Evolutionary conservation across 2,329 filamentous ascomycete species (phyloP).

Genomic region (Arthrobotrys pseudoclavata): DNA sequence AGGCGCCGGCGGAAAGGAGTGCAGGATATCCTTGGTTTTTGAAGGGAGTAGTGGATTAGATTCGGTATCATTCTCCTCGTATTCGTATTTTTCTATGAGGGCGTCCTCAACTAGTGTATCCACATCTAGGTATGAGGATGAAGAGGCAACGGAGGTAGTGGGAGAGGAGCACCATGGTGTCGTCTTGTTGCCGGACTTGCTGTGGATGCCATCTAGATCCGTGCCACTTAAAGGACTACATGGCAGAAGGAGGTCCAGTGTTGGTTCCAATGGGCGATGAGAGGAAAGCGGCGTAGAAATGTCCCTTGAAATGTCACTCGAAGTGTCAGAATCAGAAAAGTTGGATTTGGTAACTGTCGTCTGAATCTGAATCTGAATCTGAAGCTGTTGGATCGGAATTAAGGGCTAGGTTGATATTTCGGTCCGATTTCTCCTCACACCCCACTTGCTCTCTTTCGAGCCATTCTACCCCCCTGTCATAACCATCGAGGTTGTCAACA

Average conservation of each 20-base stretch:
- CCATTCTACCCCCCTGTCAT: constrained; percentile 5
- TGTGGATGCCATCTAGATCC: background rate
- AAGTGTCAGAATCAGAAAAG: constrained; percentile 5
- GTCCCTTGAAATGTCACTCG: background rate
- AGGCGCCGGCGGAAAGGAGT: background rate
- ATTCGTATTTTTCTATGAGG: constrained; percentile 2
- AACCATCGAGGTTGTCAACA: constrained; percentile 1
- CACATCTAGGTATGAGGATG: constrained; percentile 15
- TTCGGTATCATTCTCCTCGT: constrained; percentile 8
- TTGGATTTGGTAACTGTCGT: constrained; percentile 3
- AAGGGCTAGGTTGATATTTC: constrained; percentile 2
- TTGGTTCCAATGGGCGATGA: constrained; percentile 1
- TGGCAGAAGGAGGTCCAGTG: constrained; percentile 6
- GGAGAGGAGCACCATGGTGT: constrained; percentile 23
- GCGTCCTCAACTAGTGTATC: constrained; percentile 38
- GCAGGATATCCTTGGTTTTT: background rate
- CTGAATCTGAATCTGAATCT: constrained; percentile 8
- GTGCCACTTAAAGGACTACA: constrained; percentile 8
- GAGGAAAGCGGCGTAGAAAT: constrained; percentile 7
- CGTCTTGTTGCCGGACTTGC: background rate
- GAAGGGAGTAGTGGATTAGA: background rate
- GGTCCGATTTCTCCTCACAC: background rate
- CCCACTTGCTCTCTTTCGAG: background rate
- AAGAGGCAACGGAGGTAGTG: constrained; percentile 14
- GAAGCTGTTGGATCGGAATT: constrained; percentile 4